phyloP scores from a whole-genome alignment of 73 alveolate species.

The Durusdinium trenchii region DNA sequence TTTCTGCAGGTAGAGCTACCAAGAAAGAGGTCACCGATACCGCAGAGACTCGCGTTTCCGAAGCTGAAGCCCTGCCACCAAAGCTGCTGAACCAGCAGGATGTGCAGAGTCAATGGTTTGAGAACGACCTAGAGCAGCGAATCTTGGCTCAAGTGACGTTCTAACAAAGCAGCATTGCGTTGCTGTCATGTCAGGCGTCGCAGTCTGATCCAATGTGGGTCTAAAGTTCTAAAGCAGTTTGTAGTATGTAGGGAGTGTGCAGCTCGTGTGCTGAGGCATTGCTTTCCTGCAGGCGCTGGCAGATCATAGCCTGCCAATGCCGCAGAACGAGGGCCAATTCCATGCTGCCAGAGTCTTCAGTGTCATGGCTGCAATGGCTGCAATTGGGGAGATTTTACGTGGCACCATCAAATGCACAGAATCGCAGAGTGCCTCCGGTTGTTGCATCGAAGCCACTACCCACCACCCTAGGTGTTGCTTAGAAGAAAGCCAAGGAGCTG shows the following conservation, averaged over 20 bases:
- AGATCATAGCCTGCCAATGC: conserved; percentile 93
- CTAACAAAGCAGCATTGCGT: too few relatives aligned
- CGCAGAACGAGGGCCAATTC: conserved; percentile 89
- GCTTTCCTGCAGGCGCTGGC: conserved; percentile 78
- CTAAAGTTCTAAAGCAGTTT: too few relatives aligned
- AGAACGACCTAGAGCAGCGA: conserved; percentile 80
- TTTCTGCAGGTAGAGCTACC: not conserved
- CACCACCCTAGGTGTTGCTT: not conserved
- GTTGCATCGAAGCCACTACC: not conserved
- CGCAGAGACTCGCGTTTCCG: too few relatives aligned
- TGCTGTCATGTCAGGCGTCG: too few relatives aligned
- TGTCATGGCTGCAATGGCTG: conserved; percentile 13
- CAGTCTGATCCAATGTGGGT: too few relatives aligned
- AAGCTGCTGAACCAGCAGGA: conserved; percentile 62
- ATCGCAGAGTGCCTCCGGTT: too few relatives aligned
- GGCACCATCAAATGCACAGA: too few relatives aligned
- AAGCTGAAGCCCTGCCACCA: conserved; percentile 15
- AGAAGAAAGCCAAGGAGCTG: not conserved
- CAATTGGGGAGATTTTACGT: too few relatives aligned
- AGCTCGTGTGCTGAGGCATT: conserved; percentile 8
- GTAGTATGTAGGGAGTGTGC: not conserved
- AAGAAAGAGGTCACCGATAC: not conserved
- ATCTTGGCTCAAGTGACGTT: not conserved
- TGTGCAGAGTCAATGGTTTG: conserved; percentile 53
- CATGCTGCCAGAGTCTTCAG: conserved; percentile 89